Evolutionary conservation across 148 eudicot genomes (phyloP).

Genomic region (Chenopodium suecicum): DNA sequence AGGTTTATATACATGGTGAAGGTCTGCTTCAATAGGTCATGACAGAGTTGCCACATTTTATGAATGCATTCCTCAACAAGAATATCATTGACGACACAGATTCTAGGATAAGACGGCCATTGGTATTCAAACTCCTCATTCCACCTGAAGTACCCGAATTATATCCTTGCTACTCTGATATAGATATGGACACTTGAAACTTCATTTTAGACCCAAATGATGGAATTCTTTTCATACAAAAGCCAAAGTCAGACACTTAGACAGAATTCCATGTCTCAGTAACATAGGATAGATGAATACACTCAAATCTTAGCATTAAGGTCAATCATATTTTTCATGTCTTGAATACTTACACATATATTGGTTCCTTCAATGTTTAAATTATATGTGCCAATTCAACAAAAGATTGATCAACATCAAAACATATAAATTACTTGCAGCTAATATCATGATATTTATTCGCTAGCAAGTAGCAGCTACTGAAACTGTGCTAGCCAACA

Average conservation of each 20-base stretch:
- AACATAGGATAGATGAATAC: too few species aligned
- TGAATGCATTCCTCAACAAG: background rate
- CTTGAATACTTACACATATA: too few species aligned
- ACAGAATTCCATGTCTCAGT: too few species aligned
- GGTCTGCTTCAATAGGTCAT: background rate
- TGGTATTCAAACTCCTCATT: too few species aligned
- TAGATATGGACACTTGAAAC: too few species aligned
- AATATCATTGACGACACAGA: background rate
- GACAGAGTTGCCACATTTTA: background rate
- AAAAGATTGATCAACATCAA: background rate
- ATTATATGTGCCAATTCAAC: background rate
- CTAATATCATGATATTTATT: background rate
- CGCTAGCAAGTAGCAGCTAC: background rate
- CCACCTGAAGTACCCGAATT: too few species aligned
- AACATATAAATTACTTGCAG: background rate
- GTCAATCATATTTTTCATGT: too few species aligned
- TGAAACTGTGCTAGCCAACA: background rate
- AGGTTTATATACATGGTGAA: background rate
- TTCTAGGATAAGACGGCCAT: background rate
- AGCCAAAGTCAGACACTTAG: too few species aligned
- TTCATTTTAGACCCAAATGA: background rate
- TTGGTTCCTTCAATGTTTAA: too few species aligned
- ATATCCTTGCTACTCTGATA: too few species aligned
- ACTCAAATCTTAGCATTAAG: too few species aligned
- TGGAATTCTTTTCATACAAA: too few species aligned